These are phyloP conservation scores for Pseudonectria foliicola DNA, from an alignment of 2,329 filamentous ascomycete genomes.

Conservation along the genomic window DNA sequence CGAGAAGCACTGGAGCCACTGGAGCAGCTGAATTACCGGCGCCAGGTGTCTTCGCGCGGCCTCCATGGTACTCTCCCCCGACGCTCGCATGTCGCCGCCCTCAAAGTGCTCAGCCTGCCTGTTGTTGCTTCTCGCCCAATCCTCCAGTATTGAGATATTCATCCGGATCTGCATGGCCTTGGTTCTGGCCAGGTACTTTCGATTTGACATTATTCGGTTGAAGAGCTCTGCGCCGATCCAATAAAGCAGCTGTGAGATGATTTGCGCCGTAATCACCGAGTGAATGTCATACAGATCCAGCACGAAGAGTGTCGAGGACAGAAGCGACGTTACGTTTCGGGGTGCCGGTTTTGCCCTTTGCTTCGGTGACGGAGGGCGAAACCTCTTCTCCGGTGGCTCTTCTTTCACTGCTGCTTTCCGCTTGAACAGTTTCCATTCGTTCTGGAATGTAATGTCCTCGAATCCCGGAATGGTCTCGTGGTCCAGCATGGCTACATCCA, in stretches of 20 bases:
- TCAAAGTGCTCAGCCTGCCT: constrained; percentile 93
- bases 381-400: constrained; percentile 83
- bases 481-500: constrained; percentile 90
- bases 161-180: constrained; percentile 99
- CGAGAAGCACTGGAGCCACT: constrained; percentile 98
- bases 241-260: constrained; percentile 86
- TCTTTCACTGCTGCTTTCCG: constrained; percentile 84
- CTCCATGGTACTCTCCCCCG: constrained; percentile 81
- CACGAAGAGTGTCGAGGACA: constrained; percentile 94
- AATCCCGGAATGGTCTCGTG: constrained; percentile 98
- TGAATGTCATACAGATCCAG: constrained; percentile 98
- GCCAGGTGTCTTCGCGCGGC: constrained; percentile 77
- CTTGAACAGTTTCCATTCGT: constrained; percentile 97
- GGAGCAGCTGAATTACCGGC: constrained; percentile 85
- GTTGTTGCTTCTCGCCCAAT: constrained; percentile 93
- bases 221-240: constrained; percentile 96
- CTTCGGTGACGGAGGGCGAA: constrained; percentile 88
- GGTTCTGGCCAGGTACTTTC: constrained; percentile 87
- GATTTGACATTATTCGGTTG: constrained; percentile 94
- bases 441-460: constrained; percentile 92
- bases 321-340: constrained; percentile 87
- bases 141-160: constrained; percentile 92
- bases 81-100: constrained; percentile 76
- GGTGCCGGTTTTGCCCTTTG: constrained; percentile 86
- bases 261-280: constrained; percentile 89